These are phyloP conservation scores for Crithidia acanthocephali DNA, from an alignment of 208 protist species.

Conservation along the genomic window DNA sequence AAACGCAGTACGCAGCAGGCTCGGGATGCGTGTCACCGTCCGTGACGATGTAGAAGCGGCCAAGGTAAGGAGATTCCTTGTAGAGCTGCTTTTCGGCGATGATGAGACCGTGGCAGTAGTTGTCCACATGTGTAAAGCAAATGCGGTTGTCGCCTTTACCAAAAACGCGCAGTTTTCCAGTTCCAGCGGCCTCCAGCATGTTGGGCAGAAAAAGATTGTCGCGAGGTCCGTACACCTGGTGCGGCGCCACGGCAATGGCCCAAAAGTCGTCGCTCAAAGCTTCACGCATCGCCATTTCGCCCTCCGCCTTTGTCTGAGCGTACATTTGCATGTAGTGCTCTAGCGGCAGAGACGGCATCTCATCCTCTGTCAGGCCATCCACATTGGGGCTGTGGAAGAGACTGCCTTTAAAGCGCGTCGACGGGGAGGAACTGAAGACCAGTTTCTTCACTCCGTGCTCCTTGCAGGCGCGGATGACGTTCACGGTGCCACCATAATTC, in stretches of 20 bases:
- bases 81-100: slow-evolving; percentile 91
- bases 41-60: slow-evolving; percentile 97
- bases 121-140: slow-evolving; percentile 96
- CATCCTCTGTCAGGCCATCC: slow-evolving; percentile 90
- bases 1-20: slow-evolving; percentile 87
- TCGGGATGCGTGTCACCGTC: slow-evolving; percentile 93
- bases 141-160: slow-evolving; percentile 93
- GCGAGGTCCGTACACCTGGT: slow-evolving; percentile 96
- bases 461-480: slow-evolving; percentile 94
- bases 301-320: slow-evolving; percentile 93
- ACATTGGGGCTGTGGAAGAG: slow-evolving; percentile 92
- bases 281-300: slow-evolving; percentile 87
- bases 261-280: slow-evolving; percentile 87
- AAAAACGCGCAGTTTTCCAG: slow-evolving; percentile 94
- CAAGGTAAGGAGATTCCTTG: slow-evolving; percentile 88
- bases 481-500: slow-evolving; percentile 93
- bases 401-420: slow-evolving; percentile 92
- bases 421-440: slow-evolving; percentile 95
- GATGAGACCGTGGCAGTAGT: slow-evolving; percentile 96
- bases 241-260: slow-evolving; percentile 91
- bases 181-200: slow-evolving; percentile 94
- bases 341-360: slow-evolving; percentile 90
- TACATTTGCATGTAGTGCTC: slow-evolving; percentile 94
- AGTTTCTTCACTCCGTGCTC: slow-evolving; percentile 90
- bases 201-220: slow-evolving; percentile 97